Evolutionary conservation across 345 rosid species (phyloP).

Genomic region (Salix koriyanagi): DNA sequence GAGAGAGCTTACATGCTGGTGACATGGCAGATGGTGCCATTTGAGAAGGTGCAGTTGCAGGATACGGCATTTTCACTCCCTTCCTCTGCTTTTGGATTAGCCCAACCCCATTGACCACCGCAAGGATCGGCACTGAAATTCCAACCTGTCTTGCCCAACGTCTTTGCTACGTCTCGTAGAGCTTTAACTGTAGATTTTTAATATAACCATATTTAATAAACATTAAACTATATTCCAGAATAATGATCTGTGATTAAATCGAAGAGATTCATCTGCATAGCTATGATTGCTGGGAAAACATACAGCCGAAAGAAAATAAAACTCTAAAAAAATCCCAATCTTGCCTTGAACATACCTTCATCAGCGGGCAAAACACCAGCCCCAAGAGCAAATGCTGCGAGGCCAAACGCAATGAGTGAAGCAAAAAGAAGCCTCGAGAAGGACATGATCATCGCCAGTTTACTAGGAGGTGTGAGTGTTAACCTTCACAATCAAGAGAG

Average conservation of each 20-base stretch:
- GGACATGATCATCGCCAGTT: no score
- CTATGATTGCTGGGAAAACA: not conserved
- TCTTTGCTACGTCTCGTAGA: slow-evolving; percentile 11
- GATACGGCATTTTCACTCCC: not conserved
- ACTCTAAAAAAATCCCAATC: no score
- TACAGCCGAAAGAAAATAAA: no score
- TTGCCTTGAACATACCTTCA: no score
- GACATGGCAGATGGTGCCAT: slow-evolving; percentile 17
- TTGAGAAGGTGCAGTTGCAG: slow-evolving; percentile 14
- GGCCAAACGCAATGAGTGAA: no score
- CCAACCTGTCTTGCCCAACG: slow-evolving; percentile 18
- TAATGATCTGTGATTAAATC: not conserved
- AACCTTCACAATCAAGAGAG: no score
- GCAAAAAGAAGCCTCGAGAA: no score
- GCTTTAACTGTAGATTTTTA: not conserved
- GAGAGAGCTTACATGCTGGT: slow-evolving; percentile 12
- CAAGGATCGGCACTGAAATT: slow-evolving; percentile 20
- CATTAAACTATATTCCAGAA: not conserved
- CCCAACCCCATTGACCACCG: slow-evolving; percentile 6
- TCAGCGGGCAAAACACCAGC: no score
- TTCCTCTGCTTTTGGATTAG: not conserved
- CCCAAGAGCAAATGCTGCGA: no score
- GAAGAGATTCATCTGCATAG: not conserved
- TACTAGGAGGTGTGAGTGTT: no score
- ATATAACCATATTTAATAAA: no score